Percentiles rank a stretch among this genome's conserved stretches.
Evolutionary conservation across 2,329 filamentous ascomycete genomes (phyloP).

Genomic region (Fusarium austroafricanum): DNA sequence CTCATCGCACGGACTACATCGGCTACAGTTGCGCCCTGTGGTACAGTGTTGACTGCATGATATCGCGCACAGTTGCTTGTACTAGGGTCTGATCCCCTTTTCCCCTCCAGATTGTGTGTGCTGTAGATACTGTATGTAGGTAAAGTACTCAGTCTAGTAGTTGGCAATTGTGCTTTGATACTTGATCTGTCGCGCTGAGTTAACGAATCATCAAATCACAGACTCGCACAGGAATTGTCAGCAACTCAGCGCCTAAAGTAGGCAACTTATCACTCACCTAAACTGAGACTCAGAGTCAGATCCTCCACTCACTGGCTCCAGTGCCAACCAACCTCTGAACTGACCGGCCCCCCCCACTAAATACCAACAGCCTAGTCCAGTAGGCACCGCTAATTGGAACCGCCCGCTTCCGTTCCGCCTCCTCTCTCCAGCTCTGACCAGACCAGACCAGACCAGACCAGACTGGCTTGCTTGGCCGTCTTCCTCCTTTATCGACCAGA

Average conservation of each 20-base stretch:
- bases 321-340: constrained; percentile 30
- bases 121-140: neutral
- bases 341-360: constrained; percentile 12
- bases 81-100: constrained; percentile 32
- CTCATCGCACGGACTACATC: constrained; percentile 29
- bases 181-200: neutral
- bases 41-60: constrained; percentile 26
- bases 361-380: neutral
- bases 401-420: constrained; percentile 30
- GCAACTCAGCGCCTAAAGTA: constrained; percentile 26
- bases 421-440: constrained; percentile 10
- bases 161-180: neutral
- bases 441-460: neutral
- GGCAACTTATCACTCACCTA: constrained; percentile 24
- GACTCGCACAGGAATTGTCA: neutral
- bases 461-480: neutral
- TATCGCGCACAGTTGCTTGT: constrained; percentile 17
- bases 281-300: constrained; percentile 14
- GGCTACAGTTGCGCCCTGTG: constrained; percentile 15
- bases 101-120: constrained; percentile 15
- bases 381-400: constrained; percentile 28
- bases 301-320: constrained; percentile 21
- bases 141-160: no score
- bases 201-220: constrained; percentile 6
- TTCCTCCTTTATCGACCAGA: constrained; percentile 35